Evolutionary conservation across 345 rosid genomes (phyloP).

Genomic region (Conringia planisiliqua): DNA sequence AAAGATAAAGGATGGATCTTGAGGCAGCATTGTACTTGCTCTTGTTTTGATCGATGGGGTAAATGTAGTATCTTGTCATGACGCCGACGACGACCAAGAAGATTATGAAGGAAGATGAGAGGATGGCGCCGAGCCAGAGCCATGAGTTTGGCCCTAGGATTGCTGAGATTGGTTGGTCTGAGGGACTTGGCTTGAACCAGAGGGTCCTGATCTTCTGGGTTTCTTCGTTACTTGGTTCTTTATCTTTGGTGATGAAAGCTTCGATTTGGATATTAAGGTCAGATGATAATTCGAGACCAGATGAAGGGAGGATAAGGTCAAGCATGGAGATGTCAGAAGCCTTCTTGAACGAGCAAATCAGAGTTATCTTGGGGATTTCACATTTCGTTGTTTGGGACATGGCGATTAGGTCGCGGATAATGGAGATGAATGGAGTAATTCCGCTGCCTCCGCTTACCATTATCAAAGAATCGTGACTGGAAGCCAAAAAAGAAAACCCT

Average conservation of each 20-base stretch:
- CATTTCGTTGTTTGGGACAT: slow-evolving; percentile 10
- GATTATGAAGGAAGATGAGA: slow-evolving; percentile 52
- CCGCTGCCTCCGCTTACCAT: slow-evolving; percentile 94
- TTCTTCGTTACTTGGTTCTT: slow-evolving; percentile 24
- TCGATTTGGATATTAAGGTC: slow-evolving; percentile 45
- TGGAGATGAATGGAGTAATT: slow-evolving; percentile 75
- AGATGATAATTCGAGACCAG: slow-evolving; percentile 36
- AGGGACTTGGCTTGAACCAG: slow-evolving; percentile 51
- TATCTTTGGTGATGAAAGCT: slow-evolving; percentile 73
- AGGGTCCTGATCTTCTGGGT: slow-evolving; percentile 29
- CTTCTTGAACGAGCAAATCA: slow-evolving; percentile 51
- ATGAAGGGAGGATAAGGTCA: slow-evolving; percentile 52
- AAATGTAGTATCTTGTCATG: slow-evolving; percentile 55
- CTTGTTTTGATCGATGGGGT: slow-evolving; percentile 50
- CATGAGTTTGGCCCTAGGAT: slow-evolving; percentile 65
- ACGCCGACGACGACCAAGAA: slow-evolving; percentile 59
- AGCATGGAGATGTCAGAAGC: slow-evolving; percentile 63
- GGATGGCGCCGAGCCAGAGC: slow-evolving; percentile 69
- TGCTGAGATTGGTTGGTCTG: slow-evolving; percentile 50
- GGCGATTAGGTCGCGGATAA: slow-evolving; percentile 55
- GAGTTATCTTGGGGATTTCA: slow-evolving; percentile 46
- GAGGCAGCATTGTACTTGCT: slow-evolving; percentile 26
- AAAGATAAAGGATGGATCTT: slow-evolving; percentile 41
- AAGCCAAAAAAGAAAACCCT: neutral
- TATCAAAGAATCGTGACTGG: slow-evolving; percentile 65